Evolutionary conservation across 1,284 basidiomycete species (phyloP).

Genomic region (Marasmius sp.): DNA sequence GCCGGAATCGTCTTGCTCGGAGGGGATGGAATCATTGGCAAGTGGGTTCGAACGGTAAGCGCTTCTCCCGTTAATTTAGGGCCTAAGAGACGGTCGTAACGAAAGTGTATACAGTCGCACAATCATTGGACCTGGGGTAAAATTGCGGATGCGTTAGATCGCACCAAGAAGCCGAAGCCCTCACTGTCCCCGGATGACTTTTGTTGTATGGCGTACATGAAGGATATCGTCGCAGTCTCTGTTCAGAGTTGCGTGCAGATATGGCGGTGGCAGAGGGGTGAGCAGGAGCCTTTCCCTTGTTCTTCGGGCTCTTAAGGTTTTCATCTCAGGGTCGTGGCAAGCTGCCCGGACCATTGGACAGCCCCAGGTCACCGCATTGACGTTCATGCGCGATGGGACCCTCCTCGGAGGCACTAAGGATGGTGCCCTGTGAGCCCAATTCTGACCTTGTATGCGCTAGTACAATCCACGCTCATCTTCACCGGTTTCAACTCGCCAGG

Average conservation of each 20-base stretch:
- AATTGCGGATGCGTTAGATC: conserved; percentile 40
- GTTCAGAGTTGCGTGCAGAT: conserved; percentile 57
- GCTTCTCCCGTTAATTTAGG: neutral
- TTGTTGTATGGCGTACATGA: conserved; percentile 52
- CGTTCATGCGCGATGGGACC: conserved; percentile 61
- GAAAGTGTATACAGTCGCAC: conserved; percentile 33
- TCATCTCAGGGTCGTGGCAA: conserved; percentile 52
- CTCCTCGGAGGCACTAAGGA: conserved; percentile 67
- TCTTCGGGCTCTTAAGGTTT: neutral
- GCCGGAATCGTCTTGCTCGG: conserved; percentile 52
- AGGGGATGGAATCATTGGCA: conserved; percentile 55
- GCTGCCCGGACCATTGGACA: conserved; percentile 57
- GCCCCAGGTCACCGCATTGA: conserved; percentile 59
- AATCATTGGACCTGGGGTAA: conserved; percentile 60
- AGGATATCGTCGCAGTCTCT: conserved; percentile 60
- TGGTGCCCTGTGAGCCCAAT: conserved; percentile 57
- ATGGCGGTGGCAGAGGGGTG: conserved; percentile 64
- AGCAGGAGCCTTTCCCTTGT: conserved; percentile 1
- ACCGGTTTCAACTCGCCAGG: conserved; percentile 32
- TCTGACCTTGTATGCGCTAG: neutral
- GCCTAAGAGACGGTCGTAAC: neutral
- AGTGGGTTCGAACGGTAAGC: conserved; percentile 57
- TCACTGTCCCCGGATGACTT: conserved; percentile 34
- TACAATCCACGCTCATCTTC: neutral
- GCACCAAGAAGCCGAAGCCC: neutral